Base-by-base conservation (phyloP, 2,329 filamentous ascomycete species). In the Neonectria sp. region DNA sequence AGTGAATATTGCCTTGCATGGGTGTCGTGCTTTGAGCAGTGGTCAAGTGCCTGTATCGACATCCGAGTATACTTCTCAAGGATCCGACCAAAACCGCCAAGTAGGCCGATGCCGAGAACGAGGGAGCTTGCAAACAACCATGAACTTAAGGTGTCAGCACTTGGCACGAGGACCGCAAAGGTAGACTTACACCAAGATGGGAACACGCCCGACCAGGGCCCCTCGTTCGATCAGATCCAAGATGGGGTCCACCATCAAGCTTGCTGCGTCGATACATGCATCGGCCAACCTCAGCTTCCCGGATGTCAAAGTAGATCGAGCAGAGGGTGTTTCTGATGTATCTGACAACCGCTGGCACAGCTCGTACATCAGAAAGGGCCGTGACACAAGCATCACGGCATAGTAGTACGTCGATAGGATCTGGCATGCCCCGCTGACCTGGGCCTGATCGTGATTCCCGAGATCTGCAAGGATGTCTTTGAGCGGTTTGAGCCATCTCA, bases 311-410 rank as follows among this genome's bases (percentile, higher is more conserved):
- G 71, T 71, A 33, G 73, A 71, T 29, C 70, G 64, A 1, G 64
- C 70, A 29, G 63, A 49, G 0, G 73, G 52, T 5, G 71, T 37
- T 0, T 72, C 61, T 0, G 77, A 68, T 4, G 71, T 76, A 11
- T 85, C 83, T 0, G 82, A 80, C 4, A 88, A 68, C 0, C 86
- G 79, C 31, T 81, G 81, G 57, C 82, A 84, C 3, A 88, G 77
- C 73, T 88, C 86, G 55, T 86, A 87, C 86, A 88, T 88, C 7
- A 89, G 79, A 57, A 89, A 89, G 0, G 86, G 86, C 1, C 86
- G 79, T 0, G 86, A 86, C 0, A 88, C 86, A 3, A 89, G 80
- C 79, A 89, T 88, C n/a, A 88, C 86, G 1, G 86, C 84, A 65
- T 89, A 88, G 73, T 88, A 88, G 62, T 88, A 89, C 2, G 86